A percentile compares a stretch with the other conserved stretches of the same genome.
Conservation (phyloP, 108 stramenopile genomes). For the Discostella pseudostelligera region DNA sequence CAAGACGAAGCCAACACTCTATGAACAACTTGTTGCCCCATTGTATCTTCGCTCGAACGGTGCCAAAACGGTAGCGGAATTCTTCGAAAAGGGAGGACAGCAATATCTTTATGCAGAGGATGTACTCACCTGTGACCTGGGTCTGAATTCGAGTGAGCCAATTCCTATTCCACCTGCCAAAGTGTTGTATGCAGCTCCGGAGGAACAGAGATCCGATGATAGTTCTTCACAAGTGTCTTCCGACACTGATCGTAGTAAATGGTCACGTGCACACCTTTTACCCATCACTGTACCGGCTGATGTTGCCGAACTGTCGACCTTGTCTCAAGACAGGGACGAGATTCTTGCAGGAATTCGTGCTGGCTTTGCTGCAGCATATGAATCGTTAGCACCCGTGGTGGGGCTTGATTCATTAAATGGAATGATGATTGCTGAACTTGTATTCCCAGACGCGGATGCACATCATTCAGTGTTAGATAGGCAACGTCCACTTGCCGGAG, state of each 20-base stretch:
- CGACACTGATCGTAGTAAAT: conserved; percentile 31
- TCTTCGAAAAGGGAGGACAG: conserved; percentile 78
- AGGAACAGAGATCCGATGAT: conserved; percentile 16
- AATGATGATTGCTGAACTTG: conserved; percentile 32
- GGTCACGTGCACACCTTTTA: conserved; percentile 70
- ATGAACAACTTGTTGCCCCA: conserved; percentile 70
- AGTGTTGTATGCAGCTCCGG: conserved; percentile 59
- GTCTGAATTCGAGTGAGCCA: conserved; percentile 30
- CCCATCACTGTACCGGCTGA: conserved; percentile 64
- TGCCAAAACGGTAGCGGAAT: conserved; percentile 58
- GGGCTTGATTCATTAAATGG: conserved; percentile 34
- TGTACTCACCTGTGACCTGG: conserved; percentile 67
- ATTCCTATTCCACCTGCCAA: conserved; percentile 69
- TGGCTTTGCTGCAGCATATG: conserved; percentile 76
- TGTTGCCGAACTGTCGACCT: conserved; percentile 51
- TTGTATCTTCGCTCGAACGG: conserved; percentile 72
- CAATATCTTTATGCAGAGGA: conserved; percentile 84
- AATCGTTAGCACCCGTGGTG: conserved; percentile 59
- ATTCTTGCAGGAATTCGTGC: conserved; percentile 69
- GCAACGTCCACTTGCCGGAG: conserved; percentile 19
- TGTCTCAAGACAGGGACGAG: conserved; percentile 62
- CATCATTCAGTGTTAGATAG: conserved; percentile 7
- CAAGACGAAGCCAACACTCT: conserved; percentile 65
- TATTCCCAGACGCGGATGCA: conserved; percentile 27
- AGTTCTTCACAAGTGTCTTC: conserved; percentile 7